phyloP scores from a whole-genome alignment of 78 protist species.

The Dictyostelium brefeldianum region DNA sequence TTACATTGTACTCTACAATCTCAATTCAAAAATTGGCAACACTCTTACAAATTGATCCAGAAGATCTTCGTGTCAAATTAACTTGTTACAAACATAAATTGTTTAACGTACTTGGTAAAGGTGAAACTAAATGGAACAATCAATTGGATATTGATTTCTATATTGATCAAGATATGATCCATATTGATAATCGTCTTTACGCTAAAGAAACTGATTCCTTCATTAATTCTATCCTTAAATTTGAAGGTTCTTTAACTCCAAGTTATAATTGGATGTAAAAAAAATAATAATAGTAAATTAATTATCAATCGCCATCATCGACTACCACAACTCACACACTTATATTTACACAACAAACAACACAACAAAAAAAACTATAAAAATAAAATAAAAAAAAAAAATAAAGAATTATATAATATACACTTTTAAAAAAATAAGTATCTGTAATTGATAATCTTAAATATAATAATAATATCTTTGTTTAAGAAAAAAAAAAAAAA shows the following conservation, averaged over 20 bases:
- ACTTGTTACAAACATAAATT: constrained; percentile 91
- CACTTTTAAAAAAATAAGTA: too few relatives aligned
- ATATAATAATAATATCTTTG: too few relatives aligned
- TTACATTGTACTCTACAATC: constrained; percentile 92
- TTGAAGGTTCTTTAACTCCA: constrained; percentile 68
- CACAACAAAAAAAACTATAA: background rate
- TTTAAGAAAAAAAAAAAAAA: too few relatives aligned
- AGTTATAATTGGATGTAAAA: constrained; percentile 38
- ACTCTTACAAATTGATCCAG: constrained; percentile 80
- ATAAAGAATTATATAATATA: background rate
- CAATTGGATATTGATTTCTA: constrained; percentile 85
- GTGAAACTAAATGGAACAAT: constrained; percentile 45
- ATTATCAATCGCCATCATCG: background rate
- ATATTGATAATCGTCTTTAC: constrained; percentile 63
- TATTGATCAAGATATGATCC: constrained; percentile 80
- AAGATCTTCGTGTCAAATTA: constrained; percentile 72
- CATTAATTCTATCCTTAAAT: constrained; percentile 61
- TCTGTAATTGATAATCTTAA: too few relatives aligned
- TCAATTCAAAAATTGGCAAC: constrained; percentile 72
- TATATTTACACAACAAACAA: too few relatives aligned
- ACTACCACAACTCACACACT: background rate
- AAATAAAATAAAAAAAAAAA: background rate
- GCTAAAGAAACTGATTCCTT: constrained; percentile 78
- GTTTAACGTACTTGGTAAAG: constrained; percentile 51
- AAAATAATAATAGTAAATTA: background rate